These are phyloP conservation scores for Fragaria vesca DNA, from an alignment of 306 rosid species.

Conservation along the genomic window DNA sequence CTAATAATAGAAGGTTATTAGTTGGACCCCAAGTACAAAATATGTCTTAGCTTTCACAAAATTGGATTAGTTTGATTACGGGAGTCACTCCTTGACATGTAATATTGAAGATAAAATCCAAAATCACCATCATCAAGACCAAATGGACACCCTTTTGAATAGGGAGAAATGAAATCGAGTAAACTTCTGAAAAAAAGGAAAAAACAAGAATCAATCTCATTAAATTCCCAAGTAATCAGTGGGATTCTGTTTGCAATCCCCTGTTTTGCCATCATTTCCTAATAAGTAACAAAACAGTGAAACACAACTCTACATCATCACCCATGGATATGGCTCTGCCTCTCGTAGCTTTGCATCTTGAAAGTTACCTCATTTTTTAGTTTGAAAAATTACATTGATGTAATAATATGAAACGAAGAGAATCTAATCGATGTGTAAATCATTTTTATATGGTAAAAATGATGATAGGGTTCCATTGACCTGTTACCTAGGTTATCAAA, in stretches of 20 bases:
- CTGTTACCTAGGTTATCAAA: slow-evolving; percentile 15
- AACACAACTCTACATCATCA: neutral
- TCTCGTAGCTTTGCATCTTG: neutral
- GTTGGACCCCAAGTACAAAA: too few relatives aligned
- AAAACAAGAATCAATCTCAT: slow-evolving; percentile 24
- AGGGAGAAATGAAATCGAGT: neutral
- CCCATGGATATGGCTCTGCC: neutral
- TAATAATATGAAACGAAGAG: neutral
- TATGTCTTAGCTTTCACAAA: neutral
- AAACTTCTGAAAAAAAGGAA: slow-evolving; percentile 4
- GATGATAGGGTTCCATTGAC: slow-evolving; percentile 23
- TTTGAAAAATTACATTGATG: neutral
- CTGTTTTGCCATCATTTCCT: neutral
- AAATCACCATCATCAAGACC: neutral
- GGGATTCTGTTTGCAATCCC: slow-evolving; percentile 19
- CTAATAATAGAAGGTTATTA: too few relatives aligned
- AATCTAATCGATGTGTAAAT: neutral
- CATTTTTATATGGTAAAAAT: neutral
- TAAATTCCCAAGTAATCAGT: slow-evolving; percentile 23
- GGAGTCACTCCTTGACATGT: neutral
- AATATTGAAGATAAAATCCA: neutral
- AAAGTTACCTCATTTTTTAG: neutral
- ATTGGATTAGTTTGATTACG: neutral
- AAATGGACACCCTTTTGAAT: neutral
- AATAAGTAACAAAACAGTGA: neutral